Base-by-base conservation (phyloP, 352 stramenopile genomes). In the Phytophthora pisi region DNA sequence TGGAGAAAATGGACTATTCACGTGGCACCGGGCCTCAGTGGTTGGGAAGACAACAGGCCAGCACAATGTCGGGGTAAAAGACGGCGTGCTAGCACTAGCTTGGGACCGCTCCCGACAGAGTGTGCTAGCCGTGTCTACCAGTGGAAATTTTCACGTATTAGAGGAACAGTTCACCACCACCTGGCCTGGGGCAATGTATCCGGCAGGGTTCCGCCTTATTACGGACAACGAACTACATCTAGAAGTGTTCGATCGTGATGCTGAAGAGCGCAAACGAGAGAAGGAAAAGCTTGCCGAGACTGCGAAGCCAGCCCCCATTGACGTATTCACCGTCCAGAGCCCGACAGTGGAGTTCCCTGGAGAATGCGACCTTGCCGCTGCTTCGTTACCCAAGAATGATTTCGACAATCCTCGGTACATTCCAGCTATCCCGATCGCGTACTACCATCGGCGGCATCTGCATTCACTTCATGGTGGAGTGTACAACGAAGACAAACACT, bases 181-280 rank as follows among this genome's bases (percentile, higher is more conserved):
- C 18, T 95, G 84, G 84, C 84, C 84, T 10, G 86, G 87, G 1
- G 80, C 89, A 7, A 96, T 96, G 89, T 96, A 96, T 55, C 88
- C 88, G 10, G 72, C 81, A 6, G 85, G 86, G 0, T 96, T 95
- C 53, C 86, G 81, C 16, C 56, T 96, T 2, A 77, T 96, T 42
- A 92, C 75, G 0, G 86, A 96, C 64, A 96, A 96, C 50, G 88
- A 94, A 64, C 28, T 84, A 15, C 82, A 95, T 46, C 49, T 88
- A 1, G 78, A 81, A 5, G 61, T 68, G 11, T 77, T 80, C 43
- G 66, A 78, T 3, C 68, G 31, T 11, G 68, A 84, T 13, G 55
- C 64, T 56, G 61, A 79, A 58, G 75, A 78, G 18, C 61, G 59
- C 16, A 76, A 82, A 52, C 52, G 20, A 1, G 66, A 77, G 43